Evolutionary conservation across 1,139 yeast genomes (phyloP).

Genomic region (Taiozyma sp.): DNA sequence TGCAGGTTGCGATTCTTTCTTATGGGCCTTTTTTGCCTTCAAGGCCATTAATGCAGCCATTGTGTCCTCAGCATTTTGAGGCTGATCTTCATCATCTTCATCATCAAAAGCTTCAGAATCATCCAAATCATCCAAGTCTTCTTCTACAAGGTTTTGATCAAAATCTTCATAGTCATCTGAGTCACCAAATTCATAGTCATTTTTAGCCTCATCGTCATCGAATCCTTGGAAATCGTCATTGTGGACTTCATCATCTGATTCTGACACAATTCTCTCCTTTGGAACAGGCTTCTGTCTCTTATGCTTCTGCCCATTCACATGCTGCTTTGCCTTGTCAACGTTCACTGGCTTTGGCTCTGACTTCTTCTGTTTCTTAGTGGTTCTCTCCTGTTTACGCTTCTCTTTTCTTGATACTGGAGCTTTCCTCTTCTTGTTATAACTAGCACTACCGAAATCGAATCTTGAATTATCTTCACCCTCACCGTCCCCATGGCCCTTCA

Average conservation of each 20-base stretch:
- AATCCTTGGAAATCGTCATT: constrained; percentile 10
- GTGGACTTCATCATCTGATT: constrained; percentile 12
- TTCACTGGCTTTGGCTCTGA: background rate
- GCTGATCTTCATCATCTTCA: constrained; percentile 22
- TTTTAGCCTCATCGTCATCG: constrained; percentile 14
- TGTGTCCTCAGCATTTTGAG: constrained; percentile 32
- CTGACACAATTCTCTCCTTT: background rate
- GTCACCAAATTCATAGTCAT: constrained; percentile 11
- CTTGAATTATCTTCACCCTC: constrained; percentile 31
- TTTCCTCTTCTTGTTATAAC: constrained; percentile 29
- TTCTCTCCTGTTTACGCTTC: constrained; percentile 51
- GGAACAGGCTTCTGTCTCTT: constrained; percentile 13
- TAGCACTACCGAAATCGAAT: constrained; percentile 19
- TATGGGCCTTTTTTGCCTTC: constrained; percentile 26
- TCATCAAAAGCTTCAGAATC: constrained; percentile 12
- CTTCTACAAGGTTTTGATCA: constrained; percentile 20
- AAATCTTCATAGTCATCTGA: constrained; percentile 24
- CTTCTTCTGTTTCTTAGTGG: constrained; percentile 42
- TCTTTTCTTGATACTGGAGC: constrained; percentile 45
- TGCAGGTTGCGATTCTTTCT: constrained; percentile 1
- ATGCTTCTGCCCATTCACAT: constrained; percentile 3
- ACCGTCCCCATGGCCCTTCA: constrained; percentile 42
- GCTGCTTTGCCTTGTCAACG: background rate
- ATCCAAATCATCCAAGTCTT: constrained; percentile 9
- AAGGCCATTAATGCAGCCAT: constrained; percentile 40